Conservation (phyloP, 352 stramenopile species). For the Globisporangium splendens region DNA sequence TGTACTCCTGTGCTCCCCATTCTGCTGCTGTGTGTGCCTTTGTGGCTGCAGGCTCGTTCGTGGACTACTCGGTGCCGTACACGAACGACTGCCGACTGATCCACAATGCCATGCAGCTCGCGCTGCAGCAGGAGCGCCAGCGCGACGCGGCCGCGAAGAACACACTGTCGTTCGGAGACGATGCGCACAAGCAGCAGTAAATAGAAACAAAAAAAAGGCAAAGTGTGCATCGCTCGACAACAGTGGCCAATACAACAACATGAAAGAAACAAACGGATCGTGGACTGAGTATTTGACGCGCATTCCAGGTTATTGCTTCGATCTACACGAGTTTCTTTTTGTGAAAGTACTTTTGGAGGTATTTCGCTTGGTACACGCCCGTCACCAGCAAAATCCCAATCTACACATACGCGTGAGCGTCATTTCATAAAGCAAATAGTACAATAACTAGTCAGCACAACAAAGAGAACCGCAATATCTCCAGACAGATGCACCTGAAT, state of each 20-base stretch:
- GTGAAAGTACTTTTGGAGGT: conserved; percentile 80
- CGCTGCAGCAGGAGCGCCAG: conserved; percentile 60
- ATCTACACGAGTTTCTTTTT: conserved; percentile 84
- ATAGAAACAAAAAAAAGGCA: neutral
- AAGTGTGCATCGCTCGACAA: too few relatives aligned
- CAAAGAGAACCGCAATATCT: neutral
- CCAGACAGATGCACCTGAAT: conserved; percentile 38
- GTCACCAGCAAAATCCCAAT: conserved; percentile 67
- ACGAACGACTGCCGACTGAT: conserved; percentile 77
- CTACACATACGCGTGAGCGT: conserved; percentile 17
- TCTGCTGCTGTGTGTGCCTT: conserved; percentile 3
- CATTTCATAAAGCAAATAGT: too few relatives aligned
- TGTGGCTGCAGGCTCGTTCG: conserved; percentile 55
- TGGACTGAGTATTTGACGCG: too few relatives aligned
- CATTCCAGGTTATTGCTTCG: neutral
- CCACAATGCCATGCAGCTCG: conserved; percentile 72
- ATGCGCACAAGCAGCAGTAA: neutral
- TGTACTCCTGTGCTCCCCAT: neutral
- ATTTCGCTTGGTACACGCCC: conserved; percentile 73
- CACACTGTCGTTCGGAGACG: conserved; percentile 12
- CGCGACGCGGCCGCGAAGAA: conserved; percentile 20
- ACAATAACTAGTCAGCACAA: neutral
- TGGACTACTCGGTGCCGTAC: conserved; percentile 85
- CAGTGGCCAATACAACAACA: too few relatives aligned
- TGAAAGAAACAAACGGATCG: neutral